Base-by-base conservation (phyloP, 371 early-diverging fungal species). In the Umbelopsis sp. region DNA sequence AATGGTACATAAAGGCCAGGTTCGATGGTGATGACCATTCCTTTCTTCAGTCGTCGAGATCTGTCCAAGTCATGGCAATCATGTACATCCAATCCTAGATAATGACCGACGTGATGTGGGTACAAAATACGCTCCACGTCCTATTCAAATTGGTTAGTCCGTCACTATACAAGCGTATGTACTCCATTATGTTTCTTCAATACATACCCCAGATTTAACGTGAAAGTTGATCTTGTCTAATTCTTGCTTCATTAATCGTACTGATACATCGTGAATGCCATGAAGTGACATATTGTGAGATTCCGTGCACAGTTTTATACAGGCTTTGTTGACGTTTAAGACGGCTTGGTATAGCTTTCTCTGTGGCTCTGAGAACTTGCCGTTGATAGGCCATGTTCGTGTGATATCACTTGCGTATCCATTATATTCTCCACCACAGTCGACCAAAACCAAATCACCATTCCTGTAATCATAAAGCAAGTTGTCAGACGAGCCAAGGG, bases 101-200 rank as follows among this genome's bases (percentile, higher is more conserved):
- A 97, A 79, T 97, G 99, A 4, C 95, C 91, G 4, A 99, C 90
- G 76, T 96, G 96, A 76, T 99, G 98, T 48, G 97, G 97, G 72
- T 94, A 98, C 29, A 99, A 82, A 22, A 84, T 76, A 32, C 85
- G 80, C 63, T 92, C 88, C 5, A 92, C 72, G 63, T 92, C 92
- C 86, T 90, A 73, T 35, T 53, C 29, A 29, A 67, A 29, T 25
- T 35, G 38, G 20, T 24, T 11, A 51, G 6, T 7, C 57, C n/a
- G 4, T 29, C 29, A 4, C 29, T 29, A 29, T 29, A 46, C 50
- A 16, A 14, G 69, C 20, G 48, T 32, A 63, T 25, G 57, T 63
- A 38, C 38, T 35, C 44, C 16, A 48, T 8, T 12, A 12, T 11
- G 11, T n/a, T n/a, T 37, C 32, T 20, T 29, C 14, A 22, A 11